These are phyloP conservation scores for Chlorella sorokiniana DNA, from an alignment of 139 green algal species.

Conservation along the genomic window DNA sequence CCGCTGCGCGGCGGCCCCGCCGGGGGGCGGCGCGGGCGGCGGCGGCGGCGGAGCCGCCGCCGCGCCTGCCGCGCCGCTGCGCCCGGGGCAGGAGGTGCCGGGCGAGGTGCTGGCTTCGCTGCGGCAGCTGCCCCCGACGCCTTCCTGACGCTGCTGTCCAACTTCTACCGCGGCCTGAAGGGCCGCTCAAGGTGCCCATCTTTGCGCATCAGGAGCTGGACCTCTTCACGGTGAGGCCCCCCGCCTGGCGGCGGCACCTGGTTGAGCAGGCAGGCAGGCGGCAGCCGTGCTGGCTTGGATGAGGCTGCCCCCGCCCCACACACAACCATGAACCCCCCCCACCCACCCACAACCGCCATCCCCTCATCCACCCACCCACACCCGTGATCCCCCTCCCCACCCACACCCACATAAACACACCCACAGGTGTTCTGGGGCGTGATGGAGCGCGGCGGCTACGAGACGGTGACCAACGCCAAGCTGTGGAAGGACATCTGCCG, in stretches of 20 bases:
- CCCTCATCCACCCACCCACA: not conserved
- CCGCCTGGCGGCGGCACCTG: too few relatives aligned
- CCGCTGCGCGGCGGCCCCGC: too few relatives aligned
- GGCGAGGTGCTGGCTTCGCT: slow-evolving; percentile 51
- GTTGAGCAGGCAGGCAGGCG: too few relatives aligned
- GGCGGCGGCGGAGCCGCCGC: not conserved
- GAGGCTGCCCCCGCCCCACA: too few relatives aligned
- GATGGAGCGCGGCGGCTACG: slow-evolving; percentile 70
- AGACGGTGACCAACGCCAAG: slow-evolving; percentile 66
- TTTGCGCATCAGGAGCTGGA: slow-evolving; percentile 74
- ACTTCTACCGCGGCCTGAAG: slow-evolving; percentile 59
- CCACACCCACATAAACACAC: not conserved
- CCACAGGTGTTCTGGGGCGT: slow-evolving; percentile 75
- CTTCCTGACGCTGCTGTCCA: slow-evolving; percentile 55
- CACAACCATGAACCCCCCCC: too few relatives aligned
- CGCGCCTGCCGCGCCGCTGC: not conserved
- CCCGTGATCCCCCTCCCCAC: not conserved
- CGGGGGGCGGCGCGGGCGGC: too few relatives aligned
- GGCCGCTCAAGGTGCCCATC: slow-evolving; percentile 66
- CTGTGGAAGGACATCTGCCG: slow-evolving; percentile 79
- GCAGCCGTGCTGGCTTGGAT: too few relatives aligned
- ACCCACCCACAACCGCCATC: not conserved
- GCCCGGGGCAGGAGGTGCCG: slow-evolving; percentile 15
- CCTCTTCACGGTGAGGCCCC: slow-evolving; percentile 63
- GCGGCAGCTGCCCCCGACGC: slow-evolving; percentile 38